A percentile compares a stretch with the other conserved stretches of the same genome.
Conservation (phyloP, 2,329 filamentous ascomycete genomes). For the Nemania diffusa region DNA sequence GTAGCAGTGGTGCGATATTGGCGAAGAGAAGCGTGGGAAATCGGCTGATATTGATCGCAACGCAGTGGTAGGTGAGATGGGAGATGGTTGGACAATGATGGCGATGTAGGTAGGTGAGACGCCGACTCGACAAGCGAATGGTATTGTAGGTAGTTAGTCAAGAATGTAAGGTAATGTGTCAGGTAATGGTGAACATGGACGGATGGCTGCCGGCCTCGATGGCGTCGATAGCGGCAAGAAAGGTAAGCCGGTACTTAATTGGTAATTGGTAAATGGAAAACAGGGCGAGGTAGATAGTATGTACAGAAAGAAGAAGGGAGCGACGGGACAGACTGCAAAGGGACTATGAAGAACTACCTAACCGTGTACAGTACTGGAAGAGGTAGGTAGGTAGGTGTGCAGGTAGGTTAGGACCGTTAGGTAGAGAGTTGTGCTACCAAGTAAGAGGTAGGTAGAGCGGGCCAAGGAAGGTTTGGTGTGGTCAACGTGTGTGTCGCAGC, state of each 20-base stretch:
- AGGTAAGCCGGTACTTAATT: conserved; percentile 18
- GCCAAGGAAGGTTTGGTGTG: conserved; percentile 21
- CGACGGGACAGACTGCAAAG: conserved; percentile 22
- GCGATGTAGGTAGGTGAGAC: conserved; percentile 33
- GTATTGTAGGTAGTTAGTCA: conserved; percentile 27
- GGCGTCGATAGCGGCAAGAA: conserved; percentile 23
- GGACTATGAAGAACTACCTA: conserved; percentile 21
- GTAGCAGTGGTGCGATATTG: conserved; percentile 13
- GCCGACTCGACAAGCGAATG: conserved; percentile 35
- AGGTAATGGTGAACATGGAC: conserved; percentile 16
- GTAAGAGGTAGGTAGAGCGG: conserved; percentile 25
- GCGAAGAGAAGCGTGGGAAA: conserved; percentile 21
- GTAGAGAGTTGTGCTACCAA: background rate
- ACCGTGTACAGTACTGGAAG: background rate
- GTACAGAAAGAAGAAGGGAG: conserved; percentile 27
- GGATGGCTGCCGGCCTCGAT: conserved; percentile 17
- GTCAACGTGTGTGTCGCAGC: conserved; percentile 26
- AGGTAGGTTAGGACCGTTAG: conserved; percentile 1
- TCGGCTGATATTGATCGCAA: conserved; percentile 26
- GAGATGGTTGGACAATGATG: conserved; percentile 29
- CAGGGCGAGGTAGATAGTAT: conserved; percentile 7
- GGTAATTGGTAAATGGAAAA: conserved; percentile 6
- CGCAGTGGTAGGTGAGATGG: conserved; percentile 20
- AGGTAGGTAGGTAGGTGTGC: conserved; percentile 14
- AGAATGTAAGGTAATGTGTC: conserved; percentile 29